A percentile compares a stretch with the other conserved stretches of the same genome.
These are phyloP conservation scores for Lipomyces sp. DNA, from an alignment of 805 yeast genomes.

Conservation along the genomic window DNA sequence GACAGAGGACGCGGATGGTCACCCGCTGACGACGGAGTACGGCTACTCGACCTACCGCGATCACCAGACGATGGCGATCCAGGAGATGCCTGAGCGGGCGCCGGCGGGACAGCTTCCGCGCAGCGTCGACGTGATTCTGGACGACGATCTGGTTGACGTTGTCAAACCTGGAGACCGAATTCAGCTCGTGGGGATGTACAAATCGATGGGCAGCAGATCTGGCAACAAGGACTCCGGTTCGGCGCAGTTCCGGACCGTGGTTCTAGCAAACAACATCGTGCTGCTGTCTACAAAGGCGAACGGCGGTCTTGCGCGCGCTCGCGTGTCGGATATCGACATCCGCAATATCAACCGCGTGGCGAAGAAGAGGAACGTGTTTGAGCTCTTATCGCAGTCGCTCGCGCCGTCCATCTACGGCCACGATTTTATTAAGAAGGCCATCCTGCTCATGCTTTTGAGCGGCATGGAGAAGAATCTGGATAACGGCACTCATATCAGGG, in stretches of 20 bases:
- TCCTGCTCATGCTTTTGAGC: conserved; percentile 83
- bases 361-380: conserved; percentile 68
- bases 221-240: conserved; percentile 41
- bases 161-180: conserved; percentile 96
- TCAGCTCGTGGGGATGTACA: conserved; percentile 88
- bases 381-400: conserved; percentile 73
- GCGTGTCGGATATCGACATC: conserved; percentile 74
- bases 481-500: conserved; percentile 95
- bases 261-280: conserved; percentile 84
- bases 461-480: conserved; percentile 92
- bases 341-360: conserved; percentile 80
- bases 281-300: conserved; percentile 86
- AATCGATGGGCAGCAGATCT: conserved; percentile 72
- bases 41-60: conserved; percentile 91
- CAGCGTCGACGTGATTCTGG: conserved; percentile 85
- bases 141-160: conserved; percentile 88
- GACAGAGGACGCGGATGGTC: conserved; percentile 87
- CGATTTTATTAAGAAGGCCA: conserved; percentile 86
- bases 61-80: conserved; percentile 89
- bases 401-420: conserved; percentile 97
- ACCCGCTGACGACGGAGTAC: conserved; percentile 83
- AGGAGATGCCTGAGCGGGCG: conserved; percentile 96
- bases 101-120: conserved; percentile 98
- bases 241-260: conserved; percentile 74
- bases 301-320: conserved; percentile 63